Evolutionary conservation across 257 asterid species (phyloP).

Genomic region (Vinca minor): DNA sequence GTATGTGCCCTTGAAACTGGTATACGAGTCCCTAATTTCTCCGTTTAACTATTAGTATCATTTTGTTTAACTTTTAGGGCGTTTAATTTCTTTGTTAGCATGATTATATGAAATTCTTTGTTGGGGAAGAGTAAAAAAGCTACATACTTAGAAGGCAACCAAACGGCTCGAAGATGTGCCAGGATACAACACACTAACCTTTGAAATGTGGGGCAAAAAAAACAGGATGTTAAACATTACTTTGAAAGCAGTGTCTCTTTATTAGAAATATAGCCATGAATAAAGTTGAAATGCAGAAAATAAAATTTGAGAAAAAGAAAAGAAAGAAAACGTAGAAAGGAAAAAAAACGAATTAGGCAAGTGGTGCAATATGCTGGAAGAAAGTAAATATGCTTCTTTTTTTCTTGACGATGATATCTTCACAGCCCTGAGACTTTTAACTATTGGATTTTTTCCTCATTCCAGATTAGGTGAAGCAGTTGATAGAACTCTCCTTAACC

Average conservation of each 20-base stretch:
- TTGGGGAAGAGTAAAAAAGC: not conserved
- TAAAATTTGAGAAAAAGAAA: not conserved
- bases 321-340: too few species aligned
- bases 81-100: not conserved
- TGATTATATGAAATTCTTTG: not conserved
- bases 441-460: conserved; percentile 10
- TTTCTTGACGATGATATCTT: not conserved
- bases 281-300: not conserved
- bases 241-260: not conserved
- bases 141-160: not conserved
- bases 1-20: not conserved
- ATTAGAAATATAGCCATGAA: not conserved
- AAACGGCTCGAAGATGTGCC: not conserved
- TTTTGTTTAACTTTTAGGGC: not conserved
- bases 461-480: conserved; percentile 88
- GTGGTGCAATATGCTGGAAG: not conserved
- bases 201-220: not conserved
- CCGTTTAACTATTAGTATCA: not conserved
- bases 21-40: not conserved
- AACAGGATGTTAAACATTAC: not conserved
- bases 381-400: not conserved
- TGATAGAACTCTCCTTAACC: conserved; percentile 92
- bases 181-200: too few species aligned
- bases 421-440: not conserved
- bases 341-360: too few species aligned